Conservation (phyloP, 2,329 filamentous ascomycete species). For the Botrytis cinerea region DNA sequence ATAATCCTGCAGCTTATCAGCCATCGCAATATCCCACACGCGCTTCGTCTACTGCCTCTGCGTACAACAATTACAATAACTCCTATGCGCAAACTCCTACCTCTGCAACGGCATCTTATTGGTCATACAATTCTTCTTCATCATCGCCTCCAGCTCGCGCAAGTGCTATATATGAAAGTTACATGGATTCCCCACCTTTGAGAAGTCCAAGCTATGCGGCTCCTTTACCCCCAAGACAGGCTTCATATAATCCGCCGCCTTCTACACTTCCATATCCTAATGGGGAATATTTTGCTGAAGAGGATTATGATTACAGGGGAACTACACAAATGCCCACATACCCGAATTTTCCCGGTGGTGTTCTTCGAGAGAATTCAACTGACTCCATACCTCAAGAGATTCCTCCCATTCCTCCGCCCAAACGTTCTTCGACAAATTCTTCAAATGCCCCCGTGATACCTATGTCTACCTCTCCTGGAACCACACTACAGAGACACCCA, state of each 20-base stretch:
- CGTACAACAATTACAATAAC: slow-evolving; percentile 49
- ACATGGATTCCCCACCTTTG: slow-evolving; percentile 29
- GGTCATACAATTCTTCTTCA: slow-evolving; percentile 29
- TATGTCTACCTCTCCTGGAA: slow-evolving; percentile 27
- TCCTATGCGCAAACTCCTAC: slow-evolving; percentile 45
- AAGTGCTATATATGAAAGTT: slow-evolving; percentile 35
- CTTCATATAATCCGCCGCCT: slow-evolving; percentile 33
- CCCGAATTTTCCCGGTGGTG: slow-evolving; percentile 34
- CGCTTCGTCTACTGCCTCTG: slow-evolving; percentile 56
- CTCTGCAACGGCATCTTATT: slow-evolving; percentile 44
- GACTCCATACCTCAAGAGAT: slow-evolving; percentile 26
- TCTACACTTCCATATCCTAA: slow-evolving; percentile 36
- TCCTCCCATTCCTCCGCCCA: slow-evolving; percentile 29
- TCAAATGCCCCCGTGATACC: slow-evolving; percentile 27
- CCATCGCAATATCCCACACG: slow-evolving; percentile 54
- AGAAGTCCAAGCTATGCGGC: slow-evolving; percentile 36
- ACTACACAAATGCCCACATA: slow-evolving; percentile 31
- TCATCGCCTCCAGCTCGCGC: slow-evolving; percentile 34
- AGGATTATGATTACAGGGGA: slow-evolving; percentile 36
- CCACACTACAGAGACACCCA: slow-evolving; percentile 40
- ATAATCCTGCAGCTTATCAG: slow-evolving; percentile 63
- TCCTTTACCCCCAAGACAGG: slow-evolving; percentile 34
- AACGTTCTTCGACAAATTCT: slow-evolving; percentile 33
- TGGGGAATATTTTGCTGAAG: slow-evolving; percentile 34
- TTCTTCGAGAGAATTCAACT: slow-evolving; percentile 12